phyloP scores from a whole-genome alignment of 2,329 filamentous ascomycete genomes.

The Pseudogymnoascus sp. region DNA sequence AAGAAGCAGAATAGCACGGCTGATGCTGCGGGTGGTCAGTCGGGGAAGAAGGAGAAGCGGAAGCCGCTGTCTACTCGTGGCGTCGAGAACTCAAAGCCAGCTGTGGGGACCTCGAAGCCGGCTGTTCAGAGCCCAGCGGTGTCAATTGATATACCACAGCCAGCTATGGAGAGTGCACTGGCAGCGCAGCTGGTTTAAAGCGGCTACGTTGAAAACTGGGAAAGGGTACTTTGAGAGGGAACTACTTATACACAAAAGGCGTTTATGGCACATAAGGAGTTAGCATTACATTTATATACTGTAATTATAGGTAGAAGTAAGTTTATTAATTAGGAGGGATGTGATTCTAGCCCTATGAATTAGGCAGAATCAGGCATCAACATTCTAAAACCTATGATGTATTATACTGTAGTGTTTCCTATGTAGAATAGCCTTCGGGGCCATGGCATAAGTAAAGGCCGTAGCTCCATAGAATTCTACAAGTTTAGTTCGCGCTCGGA shows the following conservation, averaged over 20 bases:
- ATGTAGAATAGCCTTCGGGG: too few relatives aligned
- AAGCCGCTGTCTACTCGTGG: constrained; percentile 11
- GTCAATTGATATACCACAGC: not conserved
- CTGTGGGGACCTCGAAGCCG: not conserved
- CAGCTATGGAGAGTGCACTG: not conserved
- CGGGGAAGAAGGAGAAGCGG: constrained; percentile 16
- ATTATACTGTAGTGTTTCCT: not conserved
- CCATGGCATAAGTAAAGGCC: too few relatives aligned
- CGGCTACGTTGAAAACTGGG: not conserved
- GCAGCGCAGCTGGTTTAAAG: not conserved
- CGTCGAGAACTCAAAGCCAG: constrained; percentile 10
- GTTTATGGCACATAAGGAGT: not conserved
- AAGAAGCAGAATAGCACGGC: constrained; percentile 32
- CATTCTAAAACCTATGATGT: too few relatives aligned
- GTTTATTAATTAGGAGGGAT: too few relatives aligned
- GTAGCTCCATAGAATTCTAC: too few relatives aligned
- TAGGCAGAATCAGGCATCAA: too few relatives aligned
- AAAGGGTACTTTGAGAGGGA: not conserved
- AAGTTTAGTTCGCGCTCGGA: too few relatives aligned
- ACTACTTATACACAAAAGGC: not conserved
- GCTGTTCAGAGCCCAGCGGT: not conserved
- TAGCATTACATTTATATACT: not conserved
- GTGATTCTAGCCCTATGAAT: too few relatives aligned
- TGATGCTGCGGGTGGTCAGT: constrained; percentile 15
- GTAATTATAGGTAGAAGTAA: too few relatives aligned